phyloP scores from a whole-genome alignment of 2,329 filamentous ascomycete species.

The Trichoderma asperellum region DNA sequence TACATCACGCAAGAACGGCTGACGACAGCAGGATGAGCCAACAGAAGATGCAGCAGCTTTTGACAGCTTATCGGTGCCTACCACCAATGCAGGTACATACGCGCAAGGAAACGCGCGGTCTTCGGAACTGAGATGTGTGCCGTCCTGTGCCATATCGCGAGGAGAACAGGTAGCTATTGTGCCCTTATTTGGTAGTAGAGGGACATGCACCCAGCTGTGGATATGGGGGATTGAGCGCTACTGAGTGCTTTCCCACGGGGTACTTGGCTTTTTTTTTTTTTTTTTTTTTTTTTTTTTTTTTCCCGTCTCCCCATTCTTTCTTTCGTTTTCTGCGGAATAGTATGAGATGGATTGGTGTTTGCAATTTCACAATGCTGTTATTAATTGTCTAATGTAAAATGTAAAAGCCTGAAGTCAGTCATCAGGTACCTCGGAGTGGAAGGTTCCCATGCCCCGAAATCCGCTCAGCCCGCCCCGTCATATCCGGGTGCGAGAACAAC shows the following conservation, averaged over 20 bases:
- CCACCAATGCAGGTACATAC: not conserved
- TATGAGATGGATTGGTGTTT: no score
- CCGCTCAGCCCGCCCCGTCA: slow-evolving; percentile 11
- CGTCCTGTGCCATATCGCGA: not conserved
- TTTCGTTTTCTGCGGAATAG: no score
- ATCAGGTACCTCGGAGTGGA: not conserved
- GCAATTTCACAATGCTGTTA: no score
- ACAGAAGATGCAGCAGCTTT: not conserved
- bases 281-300: no score
- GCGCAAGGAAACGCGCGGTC: not conserved
- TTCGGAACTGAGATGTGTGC: not conserved
- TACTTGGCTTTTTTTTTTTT: not conserved
- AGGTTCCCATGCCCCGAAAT: slow-evolving; percentile 8
- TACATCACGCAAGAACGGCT: not conserved
- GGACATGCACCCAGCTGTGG: no score
- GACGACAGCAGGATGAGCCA: not conserved
- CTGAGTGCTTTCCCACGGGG: not conserved
- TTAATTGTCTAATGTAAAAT: not conserved
- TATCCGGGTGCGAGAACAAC: slow-evolving; percentile 5
- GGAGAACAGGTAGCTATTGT: not conserved
- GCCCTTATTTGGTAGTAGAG: not conserved
- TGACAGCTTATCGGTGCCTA: not conserved
- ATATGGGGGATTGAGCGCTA: not conserved
- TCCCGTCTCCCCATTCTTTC: no score
- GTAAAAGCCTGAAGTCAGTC: not conserved